Evolutionary conservation across 2,329 filamentous ascomycete species (phyloP).

Genomic region (Trichoderma sp.): DNA sequence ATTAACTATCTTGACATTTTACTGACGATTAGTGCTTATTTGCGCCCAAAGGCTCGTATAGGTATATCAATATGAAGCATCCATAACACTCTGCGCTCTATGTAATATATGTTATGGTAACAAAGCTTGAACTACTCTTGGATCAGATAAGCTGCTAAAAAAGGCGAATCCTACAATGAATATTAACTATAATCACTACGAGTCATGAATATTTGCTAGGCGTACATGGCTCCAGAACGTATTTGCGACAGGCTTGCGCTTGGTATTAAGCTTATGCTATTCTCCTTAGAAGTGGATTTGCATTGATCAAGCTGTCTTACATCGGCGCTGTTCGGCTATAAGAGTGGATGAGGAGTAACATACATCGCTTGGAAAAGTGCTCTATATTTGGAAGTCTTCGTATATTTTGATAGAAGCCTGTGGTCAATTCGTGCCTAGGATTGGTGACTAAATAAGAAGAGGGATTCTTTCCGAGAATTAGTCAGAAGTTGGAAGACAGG

Average conservation of each 20-base stretch:
- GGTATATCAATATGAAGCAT: neutral
- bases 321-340: neutral
- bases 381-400: neutral
- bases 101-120: neutral
- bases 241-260: neutral
- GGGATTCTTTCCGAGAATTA: no score
- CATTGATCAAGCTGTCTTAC: neutral
- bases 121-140: neutral
- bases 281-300: neutral
- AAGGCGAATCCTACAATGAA: neutral
- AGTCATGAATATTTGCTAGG: neutral
- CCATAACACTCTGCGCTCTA: neutral
- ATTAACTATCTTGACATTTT: neutral
- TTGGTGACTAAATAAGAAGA: no score
- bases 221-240: neutral
- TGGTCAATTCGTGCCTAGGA: no score
- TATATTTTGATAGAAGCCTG: neutral
- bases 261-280: neutral
- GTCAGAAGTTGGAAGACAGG: no score
- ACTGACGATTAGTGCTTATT: neutral
- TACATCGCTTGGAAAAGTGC: neutral
- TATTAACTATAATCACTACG: neutral
- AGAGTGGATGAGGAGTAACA: neutral
- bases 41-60: neutral
- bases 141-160: neutral